phyloP scores from a whole-genome alignment of 2,329 filamentous ascomycete genomes.

The Dactylellina haptotyla region DNA sequence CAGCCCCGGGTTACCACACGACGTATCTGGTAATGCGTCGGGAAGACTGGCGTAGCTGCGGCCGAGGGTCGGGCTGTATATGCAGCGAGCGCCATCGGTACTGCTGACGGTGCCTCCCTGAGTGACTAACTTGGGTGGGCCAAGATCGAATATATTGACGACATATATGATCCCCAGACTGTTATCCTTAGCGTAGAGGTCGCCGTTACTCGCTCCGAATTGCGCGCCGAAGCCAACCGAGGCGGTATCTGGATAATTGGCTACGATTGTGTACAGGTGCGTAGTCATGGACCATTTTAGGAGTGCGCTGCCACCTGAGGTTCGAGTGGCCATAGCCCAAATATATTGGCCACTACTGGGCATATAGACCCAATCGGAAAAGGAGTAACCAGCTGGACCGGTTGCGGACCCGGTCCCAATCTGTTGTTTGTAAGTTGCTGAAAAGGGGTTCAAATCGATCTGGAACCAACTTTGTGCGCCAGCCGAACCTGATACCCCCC shows the following conservation, averaged over 20 bases:
- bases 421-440: not conserved
- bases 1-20: no score
- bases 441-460: not conserved
- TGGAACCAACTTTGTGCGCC: not conserved
- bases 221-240: not conserved
- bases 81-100: constrained; percentile 8
- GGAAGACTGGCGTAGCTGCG: no score
- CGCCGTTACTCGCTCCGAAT: not conserved
- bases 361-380: constrained; percentile 20
- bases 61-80: no score
- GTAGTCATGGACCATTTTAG: not conserved
- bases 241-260: not conserved
- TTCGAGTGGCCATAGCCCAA: not conserved
- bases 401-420: not conserved
- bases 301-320: not conserved
- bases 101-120: not conserved
- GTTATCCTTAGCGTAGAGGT: constrained; percentile 2
- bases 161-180: not conserved
- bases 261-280: not conserved
- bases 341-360: not conserved
- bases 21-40: no score
- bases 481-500: not conserved
- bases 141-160: constrained; percentile 3
- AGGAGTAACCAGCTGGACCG: not conserved
- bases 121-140: not conserved